Conservation (phyloP, 2,329 filamentous ascomycete species). For the Hypoxylon sp. region DNA sequence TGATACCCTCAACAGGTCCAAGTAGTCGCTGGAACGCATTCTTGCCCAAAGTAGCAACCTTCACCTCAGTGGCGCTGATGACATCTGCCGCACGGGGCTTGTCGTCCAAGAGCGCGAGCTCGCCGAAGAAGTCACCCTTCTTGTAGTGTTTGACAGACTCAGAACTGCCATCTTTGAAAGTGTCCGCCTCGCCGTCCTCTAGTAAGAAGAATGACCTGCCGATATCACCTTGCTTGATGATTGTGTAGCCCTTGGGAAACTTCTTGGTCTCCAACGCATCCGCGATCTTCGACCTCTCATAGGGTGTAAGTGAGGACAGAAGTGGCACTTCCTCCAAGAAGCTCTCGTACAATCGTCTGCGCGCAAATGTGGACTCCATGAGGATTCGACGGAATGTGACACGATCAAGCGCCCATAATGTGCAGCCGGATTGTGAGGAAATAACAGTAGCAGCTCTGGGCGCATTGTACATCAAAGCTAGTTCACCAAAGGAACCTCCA, state of each 20-base stretch:
- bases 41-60: constrained; percentile 91
- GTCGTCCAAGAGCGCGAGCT: constrained; percentile 92
- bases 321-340: constrained; percentile 95
- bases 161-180: constrained; percentile 78
- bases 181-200: constrained; percentile 86
- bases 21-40: constrained; percentile 93
- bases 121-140: constrained; percentile 97
- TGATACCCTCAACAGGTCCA: constrained; percentile 91
- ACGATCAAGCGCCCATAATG: constrained; percentile 93
- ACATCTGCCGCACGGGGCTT: constrained; percentile 91
- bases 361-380: constrained; percentile 97
- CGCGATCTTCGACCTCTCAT: constrained; percentile 96
- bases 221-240: constrained; percentile 91
- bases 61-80: constrained; percentile 83
- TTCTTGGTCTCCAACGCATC: constrained; percentile 94
- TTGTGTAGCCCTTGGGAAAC: constrained; percentile 78
- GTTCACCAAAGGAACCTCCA: constrained; percentile 93
- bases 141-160: constrained; percentile 80
- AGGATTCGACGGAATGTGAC: constrained; percentile 97
- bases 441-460: constrained; percentile 94
- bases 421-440: constrained; percentile 79
- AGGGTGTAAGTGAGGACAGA: constrained; percentile 81
- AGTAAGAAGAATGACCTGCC: constrained; percentile 93
- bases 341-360: constrained; percentile 94
- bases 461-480: constrained; percentile 98